A percentile compares a stretch with the other conserved stretches of the same genome.
These are phyloP conservation scores for Botrytis galanthina DNA, from an alignment of 2,329 filamentous ascomycete species.

Conservation along the genomic window DNA sequence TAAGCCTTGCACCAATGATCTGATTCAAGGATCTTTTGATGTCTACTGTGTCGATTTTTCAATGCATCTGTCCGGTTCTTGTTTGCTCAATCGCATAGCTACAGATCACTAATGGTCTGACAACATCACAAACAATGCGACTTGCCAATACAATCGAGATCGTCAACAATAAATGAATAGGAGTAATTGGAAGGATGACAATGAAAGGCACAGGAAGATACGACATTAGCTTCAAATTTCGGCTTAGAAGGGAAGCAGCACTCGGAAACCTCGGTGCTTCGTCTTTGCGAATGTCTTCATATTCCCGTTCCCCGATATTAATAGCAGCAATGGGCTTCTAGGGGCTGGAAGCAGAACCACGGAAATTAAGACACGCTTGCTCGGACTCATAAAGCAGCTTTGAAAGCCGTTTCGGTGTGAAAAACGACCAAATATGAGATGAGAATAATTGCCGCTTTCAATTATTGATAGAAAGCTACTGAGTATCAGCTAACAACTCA, in stretches of 20 bases:
- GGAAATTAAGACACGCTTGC: neutral
- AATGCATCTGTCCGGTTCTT: neutral
- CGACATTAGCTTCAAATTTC: slow-evolving; percentile 6
- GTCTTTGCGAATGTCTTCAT: neutral
- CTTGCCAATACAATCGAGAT: neutral
- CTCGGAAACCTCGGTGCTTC: neutral
- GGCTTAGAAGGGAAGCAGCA: neutral
- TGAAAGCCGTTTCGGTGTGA: neutral
- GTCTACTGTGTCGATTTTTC: neutral
- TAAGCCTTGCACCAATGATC: neutral
- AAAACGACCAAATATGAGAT: neutral
- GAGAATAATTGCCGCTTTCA: neutral
- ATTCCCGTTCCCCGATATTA: neutral
- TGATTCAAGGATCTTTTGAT: neutral
- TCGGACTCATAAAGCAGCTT: neutral
- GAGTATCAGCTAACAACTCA: no score
- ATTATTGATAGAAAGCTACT: neutral
- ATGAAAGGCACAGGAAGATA: neutral
- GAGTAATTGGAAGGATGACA: neutral
- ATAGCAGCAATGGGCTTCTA: neutral
- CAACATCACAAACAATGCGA: neutral
- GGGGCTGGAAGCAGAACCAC: neutral
- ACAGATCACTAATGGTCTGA: slow-evolving; percentile 4
- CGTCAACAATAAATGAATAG: neutral
- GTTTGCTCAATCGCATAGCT: neutral